Evolutionary conservation across 257 asterid species (phyloP).

Genomic region (Petrea volubilis): DNA sequence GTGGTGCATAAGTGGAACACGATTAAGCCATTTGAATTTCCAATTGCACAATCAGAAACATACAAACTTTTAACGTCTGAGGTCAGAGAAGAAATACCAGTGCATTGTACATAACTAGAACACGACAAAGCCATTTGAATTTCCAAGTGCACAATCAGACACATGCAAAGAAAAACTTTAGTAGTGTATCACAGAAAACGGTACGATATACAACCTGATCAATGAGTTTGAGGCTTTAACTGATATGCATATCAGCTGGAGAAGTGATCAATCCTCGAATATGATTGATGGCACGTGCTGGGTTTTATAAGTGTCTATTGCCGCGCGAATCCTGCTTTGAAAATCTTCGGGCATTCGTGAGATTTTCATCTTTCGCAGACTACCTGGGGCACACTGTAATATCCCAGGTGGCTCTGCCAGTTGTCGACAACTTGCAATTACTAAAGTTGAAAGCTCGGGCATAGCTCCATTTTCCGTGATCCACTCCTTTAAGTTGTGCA

Average conservation of each 20-base stretch:
- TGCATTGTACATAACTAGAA: no score
- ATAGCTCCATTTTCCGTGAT: constrained; percentile 13
- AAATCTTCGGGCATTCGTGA: not conserved
- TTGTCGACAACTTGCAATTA: not conserved
- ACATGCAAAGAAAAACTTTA: no score
- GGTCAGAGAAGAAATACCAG: no score
- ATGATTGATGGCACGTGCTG: not conserved
- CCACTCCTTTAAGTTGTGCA: not conserved
- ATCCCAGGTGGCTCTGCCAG: not conserved
- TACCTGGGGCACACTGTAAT: not conserved
- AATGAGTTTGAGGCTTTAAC: no score
- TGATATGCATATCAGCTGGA: not conserved
- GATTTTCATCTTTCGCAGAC: not conserved
- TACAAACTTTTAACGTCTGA: no score
- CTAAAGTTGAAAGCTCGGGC: constrained; percentile 13
- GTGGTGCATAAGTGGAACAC: no score
- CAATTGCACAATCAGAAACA: no score
- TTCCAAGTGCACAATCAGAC: no score
- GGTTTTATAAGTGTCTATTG: not conserved
- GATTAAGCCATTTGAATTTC: no score
- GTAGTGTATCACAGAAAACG: no score
- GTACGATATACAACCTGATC: no score
- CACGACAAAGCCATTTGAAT: no score
- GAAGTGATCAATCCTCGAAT: not conserved
- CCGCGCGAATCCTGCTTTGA: not conserved